These are phyloP conservation scores for Cystobasidiaceae sp. DNA, from an alignment of 1,284 basidiomycete genomes.

Conservation along the genomic window DNA sequence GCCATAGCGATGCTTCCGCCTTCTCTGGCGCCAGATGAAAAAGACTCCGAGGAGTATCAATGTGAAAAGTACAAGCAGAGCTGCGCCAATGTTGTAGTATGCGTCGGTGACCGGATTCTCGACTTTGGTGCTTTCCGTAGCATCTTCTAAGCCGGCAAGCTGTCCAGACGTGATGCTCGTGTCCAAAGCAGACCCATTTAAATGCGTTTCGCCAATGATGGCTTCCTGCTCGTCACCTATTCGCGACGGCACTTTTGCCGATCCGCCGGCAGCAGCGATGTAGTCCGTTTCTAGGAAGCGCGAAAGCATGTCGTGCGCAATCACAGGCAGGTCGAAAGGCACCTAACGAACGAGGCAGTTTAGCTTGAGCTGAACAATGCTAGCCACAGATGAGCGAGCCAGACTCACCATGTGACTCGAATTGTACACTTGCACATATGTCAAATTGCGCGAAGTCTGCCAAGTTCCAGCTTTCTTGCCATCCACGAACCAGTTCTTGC, in stretches of 20 bases:
- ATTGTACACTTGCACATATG: conserved; percentile 79
- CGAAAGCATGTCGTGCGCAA: conserved; percentile 94
- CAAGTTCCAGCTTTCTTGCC: conserved; percentile 78
- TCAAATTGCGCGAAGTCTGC: conserved; percentile 79
- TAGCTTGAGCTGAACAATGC: background rate
- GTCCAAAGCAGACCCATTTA: conserved; percentile 43
- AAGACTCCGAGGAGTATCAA: conserved; percentile 64
- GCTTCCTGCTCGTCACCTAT: conserved; percentile 64
- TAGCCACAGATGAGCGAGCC: background rate
- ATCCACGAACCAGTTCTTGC: conserved; percentile 72
- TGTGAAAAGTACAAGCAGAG: conserved; percentile 72
- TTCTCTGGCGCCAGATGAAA: conserved; percentile 46
- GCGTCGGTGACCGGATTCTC: conserved; percentile 51
- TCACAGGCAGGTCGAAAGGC: conserved; percentile 80
- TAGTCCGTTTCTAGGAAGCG: conserved; percentile 91
- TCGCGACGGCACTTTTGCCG: conserved; percentile 65
- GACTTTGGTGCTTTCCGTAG: conserved; percentile 77
- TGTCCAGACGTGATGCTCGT: conserved; percentile 10
- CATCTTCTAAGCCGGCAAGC: conserved; percentile 49
- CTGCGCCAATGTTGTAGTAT: conserved; percentile 85
- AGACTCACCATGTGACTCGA: conserved; percentile 73
- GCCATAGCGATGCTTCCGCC: conserved; percentile 24
- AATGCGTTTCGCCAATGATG: conserved; percentile 47
- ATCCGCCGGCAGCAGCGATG: conserved; percentile 65
- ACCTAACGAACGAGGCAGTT: conserved; percentile 51